Conservation (phyloP, 805 yeast species). For the Spathaspora passalidarum region DNA sequence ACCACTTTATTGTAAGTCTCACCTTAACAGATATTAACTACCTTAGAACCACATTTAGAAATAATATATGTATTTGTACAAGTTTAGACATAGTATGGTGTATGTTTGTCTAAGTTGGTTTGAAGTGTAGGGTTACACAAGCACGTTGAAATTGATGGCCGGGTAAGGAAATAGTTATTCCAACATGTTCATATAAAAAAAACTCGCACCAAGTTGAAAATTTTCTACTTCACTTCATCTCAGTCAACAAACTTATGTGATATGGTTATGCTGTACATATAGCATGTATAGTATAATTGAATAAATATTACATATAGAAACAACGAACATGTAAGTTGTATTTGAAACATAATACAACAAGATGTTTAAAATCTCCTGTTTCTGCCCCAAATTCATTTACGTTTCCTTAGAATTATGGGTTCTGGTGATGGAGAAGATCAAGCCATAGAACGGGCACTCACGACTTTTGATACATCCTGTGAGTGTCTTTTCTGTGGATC, state of each 20-base stretch:
- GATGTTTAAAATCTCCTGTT: constrained; percentile 44
- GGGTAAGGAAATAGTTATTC: background rate
- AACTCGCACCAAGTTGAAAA: background rate
- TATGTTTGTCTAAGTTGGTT: too few relatives aligned
- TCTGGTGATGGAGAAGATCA: constrained; percentile 60
- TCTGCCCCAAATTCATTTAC: constrained; percentile 57
- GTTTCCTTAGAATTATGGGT: constrained; percentile 53
- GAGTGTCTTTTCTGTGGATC: constrained; percentile 41
- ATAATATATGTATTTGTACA: too few relatives aligned
- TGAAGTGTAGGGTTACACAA: background rate
- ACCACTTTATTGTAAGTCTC: background rate
- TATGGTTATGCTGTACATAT: background rate
- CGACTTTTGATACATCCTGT: constrained; percentile 49
- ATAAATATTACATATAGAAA: background rate
- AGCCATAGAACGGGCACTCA: constrained; percentile 40
- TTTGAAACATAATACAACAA: background rate
- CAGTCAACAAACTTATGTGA: background rate
- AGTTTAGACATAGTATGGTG: too few relatives aligned
- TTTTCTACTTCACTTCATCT: background rate
- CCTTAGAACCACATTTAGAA: too few relatives aligned
- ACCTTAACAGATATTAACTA: too few relatives aligned
- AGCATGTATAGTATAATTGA: background rate
- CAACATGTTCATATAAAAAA: background rate
- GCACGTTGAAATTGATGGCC: background rate
- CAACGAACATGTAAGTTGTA: background rate